Evolutionary conservation across 2,329 filamentous ascomycete genomes (phyloP), one percentile per base, ranked within the genome.

Genomic region (Neopestalotiopsis sp.): DNA sequence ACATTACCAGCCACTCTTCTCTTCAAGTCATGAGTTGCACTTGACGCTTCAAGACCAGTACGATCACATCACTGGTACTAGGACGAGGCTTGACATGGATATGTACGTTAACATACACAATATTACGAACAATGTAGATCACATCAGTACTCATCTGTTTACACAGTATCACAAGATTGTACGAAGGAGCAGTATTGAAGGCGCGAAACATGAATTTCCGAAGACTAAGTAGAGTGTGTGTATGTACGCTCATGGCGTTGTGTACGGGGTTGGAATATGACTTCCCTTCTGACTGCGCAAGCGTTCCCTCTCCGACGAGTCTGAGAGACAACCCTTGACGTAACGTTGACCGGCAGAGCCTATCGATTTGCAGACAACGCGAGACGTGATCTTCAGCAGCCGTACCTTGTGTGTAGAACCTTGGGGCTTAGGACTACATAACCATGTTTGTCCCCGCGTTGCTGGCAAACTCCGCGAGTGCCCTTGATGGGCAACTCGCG

Each of bases 221-320:
- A 53, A 53, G 45, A 53, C 45, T 53, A 53, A 53, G 45, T 53
- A 53, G 45, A 53, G 45, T 53, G 5, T 53, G 45, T 53, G n/a
- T 53, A 20, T 53, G n/a, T 53, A 20, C n/a, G 45, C 45, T 53
- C n/a, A 17, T 53, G n/a, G 45, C 45, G 45, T 53, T 20, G 45
- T 53, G 45, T 53, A 20, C 17, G 13, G 45, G 45, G n/a, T 7
- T 7, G 17, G 17, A 53, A 17, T n/a, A n/a, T 20, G n/a, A 53
- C 3, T 53, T 20, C 45, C 45, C 45, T 53, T n/a, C 17, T 10
- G n/a, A 7, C n/a, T 17, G n/a, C 17, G 45, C 45, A 3, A 20
- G 45, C n/a, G 17, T 53, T 7, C 17, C 17, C n/a, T 7, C 45
- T 53, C n/a, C 6, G n/a, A 17, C 45, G 45, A 53, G 45, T 53